These are phyloP conservation scores for Yamadazyma dendronema DNA, from an alignment of 1,139 yeast species.

Conservation along the genomic window DNA sequence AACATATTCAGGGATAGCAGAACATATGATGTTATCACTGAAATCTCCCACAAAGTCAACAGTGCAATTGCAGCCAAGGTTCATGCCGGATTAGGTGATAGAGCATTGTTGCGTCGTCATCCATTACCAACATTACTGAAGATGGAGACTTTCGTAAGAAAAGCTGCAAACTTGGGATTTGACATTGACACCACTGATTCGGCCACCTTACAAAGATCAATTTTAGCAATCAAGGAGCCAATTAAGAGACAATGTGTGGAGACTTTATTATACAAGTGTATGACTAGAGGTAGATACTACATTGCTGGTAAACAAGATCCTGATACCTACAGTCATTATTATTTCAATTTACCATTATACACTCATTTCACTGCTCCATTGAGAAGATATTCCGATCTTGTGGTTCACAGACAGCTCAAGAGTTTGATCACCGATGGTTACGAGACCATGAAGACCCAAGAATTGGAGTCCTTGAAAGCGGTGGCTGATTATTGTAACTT, in stretches of 20 bases:
- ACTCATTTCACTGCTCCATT: constrained; percentile 94
- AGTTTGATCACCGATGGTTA: constrained; percentile 45
- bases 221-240: constrained; percentile 62
- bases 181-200: constrained; percentile 74
- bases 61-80: constrained; percentile 81
- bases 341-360: constrained; percentile 78
- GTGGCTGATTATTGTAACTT: constrained; percentile 91
- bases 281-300: constrained; percentile 82
- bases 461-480: constrained; percentile 71
- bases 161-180: constrained; percentile 63
- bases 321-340: constrained; percentile 75
- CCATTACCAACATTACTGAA: constrained; percentile 80
- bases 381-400: constrained; percentile 86
- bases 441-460: constrained; percentile 26
- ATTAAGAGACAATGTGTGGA: constrained; percentile 74
- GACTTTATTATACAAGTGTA: constrained; percentile 73
- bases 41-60: constrained; percentile 79
- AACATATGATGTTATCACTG: constrained; percentile 64
- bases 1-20: constrained; percentile 68
- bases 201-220: constrained; percentile 69
- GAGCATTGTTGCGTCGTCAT: constrained; percentile 84
- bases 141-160: constrained; percentile 75
- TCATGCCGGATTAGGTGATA: constrained; percentile 74
- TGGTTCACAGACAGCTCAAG: constrained; percentile 90
- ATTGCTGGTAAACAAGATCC: constrained; percentile 88